Conservation (phyloP, 2,329 filamentous ascomycete genomes). For the Talaromyces sp. region DNA sequence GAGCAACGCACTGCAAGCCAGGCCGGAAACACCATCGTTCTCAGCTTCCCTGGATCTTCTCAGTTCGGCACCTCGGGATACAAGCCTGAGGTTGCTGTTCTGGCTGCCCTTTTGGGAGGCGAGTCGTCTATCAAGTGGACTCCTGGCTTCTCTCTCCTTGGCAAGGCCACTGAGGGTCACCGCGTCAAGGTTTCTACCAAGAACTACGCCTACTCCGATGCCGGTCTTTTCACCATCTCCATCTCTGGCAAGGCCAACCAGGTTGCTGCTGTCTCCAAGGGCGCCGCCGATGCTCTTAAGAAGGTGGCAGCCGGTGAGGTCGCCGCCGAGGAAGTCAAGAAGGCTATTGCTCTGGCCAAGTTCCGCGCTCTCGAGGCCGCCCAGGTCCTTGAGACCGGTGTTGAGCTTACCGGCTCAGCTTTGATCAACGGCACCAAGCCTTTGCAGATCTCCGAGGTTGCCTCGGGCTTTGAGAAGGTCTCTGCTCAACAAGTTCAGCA, state of each 20-base stretch:
- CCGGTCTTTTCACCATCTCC: slow-evolving; percentile 80
- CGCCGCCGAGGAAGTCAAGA: slow-evolving; percentile 78
- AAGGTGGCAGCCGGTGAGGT: slow-evolving; percentile 69
- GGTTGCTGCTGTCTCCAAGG: slow-evolving; percentile 67
- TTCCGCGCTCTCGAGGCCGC: slow-evolving; percentile 81
- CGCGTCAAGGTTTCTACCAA: slow-evolving; percentile 65
- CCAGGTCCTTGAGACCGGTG: slow-evolving; percentile 68
- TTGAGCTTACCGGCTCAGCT: slow-evolving; percentile 78
- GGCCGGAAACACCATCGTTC: slow-evolving; percentile 73
- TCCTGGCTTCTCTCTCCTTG: slow-evolving; percentile 81
- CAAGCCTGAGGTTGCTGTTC: slow-evolving; percentile 85
- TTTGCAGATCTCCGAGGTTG: slow-evolving; percentile 74
- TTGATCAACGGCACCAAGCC: slow-evolving; percentile 75
- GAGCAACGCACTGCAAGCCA: slow-evolving; percentile 81
- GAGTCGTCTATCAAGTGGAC: slow-evolving; percentile 93
- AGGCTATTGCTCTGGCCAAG: slow-evolving; percentile 88
- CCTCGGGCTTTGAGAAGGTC: slow-evolving; percentile 73
- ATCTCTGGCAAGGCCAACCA: slow-evolving; percentile 68
- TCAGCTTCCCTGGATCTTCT: slow-evolving; percentile 89
- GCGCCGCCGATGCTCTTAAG: slow-evolving; percentile 76
- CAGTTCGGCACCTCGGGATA: slow-evolving; percentile 63
- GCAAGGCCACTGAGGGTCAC: slow-evolving; percentile 66
- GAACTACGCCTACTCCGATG: slow-evolving; percentile 86
- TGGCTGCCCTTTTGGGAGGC: slow-evolving; percentile 83
- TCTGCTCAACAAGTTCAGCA: slow-evolving; percentile 78